Base-by-base conservation (phyloP, 2,329 filamentous ascomycete species). In the Talaromyces sp. region DNA sequence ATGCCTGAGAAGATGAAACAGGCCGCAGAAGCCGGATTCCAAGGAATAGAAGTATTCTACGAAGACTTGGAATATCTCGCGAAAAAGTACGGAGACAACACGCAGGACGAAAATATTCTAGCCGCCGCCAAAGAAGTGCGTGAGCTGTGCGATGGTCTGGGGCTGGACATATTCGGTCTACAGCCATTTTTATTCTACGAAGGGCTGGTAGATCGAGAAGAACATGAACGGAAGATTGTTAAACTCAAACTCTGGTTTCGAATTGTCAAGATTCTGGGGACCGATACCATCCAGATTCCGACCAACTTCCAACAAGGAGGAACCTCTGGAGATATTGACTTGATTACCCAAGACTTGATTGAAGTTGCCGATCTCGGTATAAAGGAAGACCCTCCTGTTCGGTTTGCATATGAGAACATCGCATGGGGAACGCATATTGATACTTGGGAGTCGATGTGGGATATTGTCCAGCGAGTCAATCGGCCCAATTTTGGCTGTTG, bases 101-200 rank as follows among this genome's bases (percentile, higher is more conserved):
- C 77, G 28, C 75, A 73, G 2, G 67, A 75, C 17, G 69, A 78
- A 11, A 81, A 80, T 65, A 80, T 87, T 47, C 67, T 89, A 19
- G 69, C 78, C 9, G 88, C 88, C 1, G 87, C 89, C 28, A 71
- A 75, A 4, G 75, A 82, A 22, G 82, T 90, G 62, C 78, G 78
- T 19, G 68, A 75, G 0, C 78, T 90, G 28, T 75, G 73, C 62
- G 62, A 69, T 39, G 10, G 30, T 1, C 28, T 64, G 8, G 39
- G 58, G 11, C 62, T 77, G 1, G 56, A 65, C 6, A 65, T 71
- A 13, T 10, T 72, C 61, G 85, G 84, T 63, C 79, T 92, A 0
- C 89, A 91, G 69, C 89, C 90, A 0, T 91, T 92, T 70, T 83
- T 85, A 77, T 84, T 90, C 73, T 91, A 88, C 73, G 89, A 91